Evolutionary conservation across 768 basidiomycete species (phyloP).

Genomic region (Pleurotus djamor): DNA sequence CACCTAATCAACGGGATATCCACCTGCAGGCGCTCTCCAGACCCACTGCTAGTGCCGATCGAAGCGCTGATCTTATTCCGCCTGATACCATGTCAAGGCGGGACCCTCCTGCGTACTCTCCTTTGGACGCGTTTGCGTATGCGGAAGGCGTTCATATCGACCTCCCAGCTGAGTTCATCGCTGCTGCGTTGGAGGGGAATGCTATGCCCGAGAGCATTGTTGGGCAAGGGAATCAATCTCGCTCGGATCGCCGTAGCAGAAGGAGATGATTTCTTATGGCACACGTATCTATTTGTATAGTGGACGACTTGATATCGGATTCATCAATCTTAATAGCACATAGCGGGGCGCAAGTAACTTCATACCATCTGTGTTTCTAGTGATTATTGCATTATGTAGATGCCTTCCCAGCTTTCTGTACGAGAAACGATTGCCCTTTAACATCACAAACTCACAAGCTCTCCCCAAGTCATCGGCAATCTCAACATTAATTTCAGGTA

Average conservation of each 20-base stretch:
- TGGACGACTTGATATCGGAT: neutral
- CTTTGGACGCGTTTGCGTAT: slow-evolving; percentile 82
- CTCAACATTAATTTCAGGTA: too few relatives aligned
- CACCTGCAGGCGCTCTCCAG: slow-evolving; percentile 66
- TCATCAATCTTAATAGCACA: too few relatives aligned
- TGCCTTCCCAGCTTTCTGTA: neutral
- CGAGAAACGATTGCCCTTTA: neutral
- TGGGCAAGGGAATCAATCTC: slow-evolving; percentile 43
- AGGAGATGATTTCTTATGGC: slow-evolving; percentile 39
- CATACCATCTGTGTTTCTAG: slow-evolving; percentile 9
- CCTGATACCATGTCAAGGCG: slow-evolving; percentile 37
- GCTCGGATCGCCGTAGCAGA: slow-evolving; percentile 57
- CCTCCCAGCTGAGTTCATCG: slow-evolving; percentile 89
- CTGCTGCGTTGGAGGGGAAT: slow-evolving; percentile 81
- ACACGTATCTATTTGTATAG: slow-evolving; percentile 19
- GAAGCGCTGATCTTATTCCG: slow-evolving; percentile 16
- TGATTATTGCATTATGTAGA: slow-evolving; percentile 2
- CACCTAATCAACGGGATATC: slow-evolving; percentile 82
- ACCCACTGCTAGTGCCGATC: slow-evolving; percentile 24
- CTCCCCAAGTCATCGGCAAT: too few relatives aligned
- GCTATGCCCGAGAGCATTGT: slow-evolving; percentile 58
- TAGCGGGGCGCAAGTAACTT: neutral
- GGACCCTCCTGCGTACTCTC: slow-evolving; percentile 86
- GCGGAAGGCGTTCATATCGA: slow-evolving; percentile 91
- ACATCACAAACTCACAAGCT: neutral